Evolutionary conservation across 805 yeast species (phyloP).

Genomic region (Monosporozyma siamensis): DNA sequence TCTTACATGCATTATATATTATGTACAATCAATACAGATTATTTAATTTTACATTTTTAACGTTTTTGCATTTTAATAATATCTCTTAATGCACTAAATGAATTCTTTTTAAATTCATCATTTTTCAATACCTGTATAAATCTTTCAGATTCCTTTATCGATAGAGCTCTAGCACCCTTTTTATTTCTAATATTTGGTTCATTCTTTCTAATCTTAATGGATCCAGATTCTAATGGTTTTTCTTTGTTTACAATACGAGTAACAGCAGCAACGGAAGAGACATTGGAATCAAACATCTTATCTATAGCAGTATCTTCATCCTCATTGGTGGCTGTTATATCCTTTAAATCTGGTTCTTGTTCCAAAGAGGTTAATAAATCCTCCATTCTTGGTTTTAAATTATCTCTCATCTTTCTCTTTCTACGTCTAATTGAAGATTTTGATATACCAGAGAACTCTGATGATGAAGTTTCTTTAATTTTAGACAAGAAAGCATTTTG

Average conservation of each 20-base stretch:
- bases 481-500: slow-evolving; percentile 29
- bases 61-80: slow-evolving; percentile 37
- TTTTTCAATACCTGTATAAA: slow-evolving; percentile 52
- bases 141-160: slow-evolving; percentile 46
- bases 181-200: slow-evolving; percentile 49
- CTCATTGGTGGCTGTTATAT: slow-evolving; percentile 5
- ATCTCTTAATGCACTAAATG: slow-evolving; percentile 56
- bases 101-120: slow-evolving; percentile 44
- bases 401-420: slow-evolving; percentile 52
- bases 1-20: too few relatives aligned
- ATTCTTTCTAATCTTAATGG: slow-evolving; percentile 28
- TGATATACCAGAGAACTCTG: slow-evolving; percentile 42
- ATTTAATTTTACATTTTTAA: background rate
- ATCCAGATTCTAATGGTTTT: slow-evolving; percentile 11
- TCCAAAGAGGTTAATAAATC: slow-evolving; percentile 50
- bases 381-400: slow-evolving; percentile 56
- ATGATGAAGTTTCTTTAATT: slow-evolving; percentile 13
- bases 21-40: too few relatives aligned
- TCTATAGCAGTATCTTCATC: slow-evolving; percentile 2
- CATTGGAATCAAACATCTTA: background rate
- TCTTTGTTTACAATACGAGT: slow-evolving; percentile 7
- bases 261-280: background rate
- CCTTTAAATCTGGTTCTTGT: slow-evolving; percentile 23
- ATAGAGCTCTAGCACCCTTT: slow-evolving; percentile 45
- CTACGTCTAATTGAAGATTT: slow-evolving; percentile 59